Percentiles rank a stretch among this genome's conserved stretches.
These are phyloP conservation scores for Trichoderma gamsii DNA, from an alignment of 495 filamentous ascomycete genomes.

Conservation along the genomic window DNA sequence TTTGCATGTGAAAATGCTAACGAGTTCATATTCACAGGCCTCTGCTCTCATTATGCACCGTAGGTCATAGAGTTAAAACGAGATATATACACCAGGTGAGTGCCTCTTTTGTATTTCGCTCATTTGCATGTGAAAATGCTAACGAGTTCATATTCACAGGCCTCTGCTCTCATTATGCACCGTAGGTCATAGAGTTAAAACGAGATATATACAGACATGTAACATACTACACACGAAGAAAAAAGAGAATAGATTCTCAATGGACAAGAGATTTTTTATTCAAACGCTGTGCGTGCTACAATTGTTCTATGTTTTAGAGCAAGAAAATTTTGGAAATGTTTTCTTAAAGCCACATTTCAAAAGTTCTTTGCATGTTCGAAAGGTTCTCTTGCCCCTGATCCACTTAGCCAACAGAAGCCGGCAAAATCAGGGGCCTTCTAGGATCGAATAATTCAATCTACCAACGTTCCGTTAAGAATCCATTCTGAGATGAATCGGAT, in stretches of 20 bases:
- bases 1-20: not conserved
- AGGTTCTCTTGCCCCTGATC: constrained; percentile 67
- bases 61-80: too few species aligned
- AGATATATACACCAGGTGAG: constrained; percentile 79
- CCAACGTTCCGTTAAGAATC: constrained; percentile 52
- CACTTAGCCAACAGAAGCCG: constrained; percentile 43
- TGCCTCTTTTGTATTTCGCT: not conserved
- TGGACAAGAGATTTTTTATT: too few species aligned
- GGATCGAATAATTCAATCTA: constrained; percentile 55
- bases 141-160: not conserved
- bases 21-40: not conserved
- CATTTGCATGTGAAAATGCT: not conserved
- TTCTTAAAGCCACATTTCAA: not conserved
- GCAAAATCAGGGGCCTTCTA: constrained; percentile 61
- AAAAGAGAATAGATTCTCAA: too few species aligned
- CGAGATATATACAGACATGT: constrained; percentile 7
- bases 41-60: constrained; percentile 13
- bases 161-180: constrained; percentile 9
- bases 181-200: too few species aligned
- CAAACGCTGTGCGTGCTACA: too few species aligned
- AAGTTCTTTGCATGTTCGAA: constrained; percentile 45
- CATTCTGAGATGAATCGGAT: constrained; percentile 42
- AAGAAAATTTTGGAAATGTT: too few species aligned
- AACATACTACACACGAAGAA: not conserved
- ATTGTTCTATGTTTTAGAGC: too few species aligned